These are phyloP conservation scores for Ustilago esculenta DNA, from an alignment of 1,284 basidiomycete genomes.

Conservation along the genomic window DNA sequence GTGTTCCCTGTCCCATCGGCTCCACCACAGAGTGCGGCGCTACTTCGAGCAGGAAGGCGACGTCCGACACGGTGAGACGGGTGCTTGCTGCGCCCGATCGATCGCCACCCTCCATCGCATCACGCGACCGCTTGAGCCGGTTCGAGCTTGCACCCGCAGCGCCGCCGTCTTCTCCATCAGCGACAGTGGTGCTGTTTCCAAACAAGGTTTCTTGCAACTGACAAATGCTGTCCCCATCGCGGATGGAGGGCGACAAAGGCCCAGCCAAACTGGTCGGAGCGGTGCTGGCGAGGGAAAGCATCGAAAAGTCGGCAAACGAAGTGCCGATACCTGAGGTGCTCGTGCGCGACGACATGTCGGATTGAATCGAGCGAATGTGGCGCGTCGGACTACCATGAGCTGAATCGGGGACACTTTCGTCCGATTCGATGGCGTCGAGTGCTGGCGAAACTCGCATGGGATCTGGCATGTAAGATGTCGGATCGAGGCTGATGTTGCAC, in stretches of 20 bases:
- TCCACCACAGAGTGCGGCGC: conserved; percentile 62
- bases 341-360: conserved; percentile 47
- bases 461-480: conserved; percentile 17
- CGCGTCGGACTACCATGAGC: conserved; percentile 32
- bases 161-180: conserved; percentile 19
- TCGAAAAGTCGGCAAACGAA: conserved; percentile 49
- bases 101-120: conserved; percentile 18
- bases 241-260: conserved; percentile 36
- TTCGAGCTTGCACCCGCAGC: background rate
- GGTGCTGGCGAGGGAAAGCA: conserved; percentile 56
- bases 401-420: conserved; percentile 32
- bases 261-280: conserved; percentile 50
- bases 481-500: conserved; percentile 24
- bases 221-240: conserved; percentile 36
- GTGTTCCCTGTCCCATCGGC: conserved; percentile 62
- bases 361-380: conserved; percentile 31
- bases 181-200: conserved; percentile 32
- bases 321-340: conserved; percentile 40
- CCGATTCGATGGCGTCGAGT: conserved; percentile 34
- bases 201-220: conserved; percentile 43
- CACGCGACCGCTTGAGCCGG: conserved; percentile 38
- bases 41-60: conserved; percentile 58
- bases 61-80: conserved; percentile 56
- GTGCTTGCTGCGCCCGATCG: conserved; percentile 19
- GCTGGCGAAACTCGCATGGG: conserved; percentile 16